Evolutionary conservation across 2,329 filamentous ascomycete species (phyloP).

Genomic region (Aspergillus udagawae): DNA sequence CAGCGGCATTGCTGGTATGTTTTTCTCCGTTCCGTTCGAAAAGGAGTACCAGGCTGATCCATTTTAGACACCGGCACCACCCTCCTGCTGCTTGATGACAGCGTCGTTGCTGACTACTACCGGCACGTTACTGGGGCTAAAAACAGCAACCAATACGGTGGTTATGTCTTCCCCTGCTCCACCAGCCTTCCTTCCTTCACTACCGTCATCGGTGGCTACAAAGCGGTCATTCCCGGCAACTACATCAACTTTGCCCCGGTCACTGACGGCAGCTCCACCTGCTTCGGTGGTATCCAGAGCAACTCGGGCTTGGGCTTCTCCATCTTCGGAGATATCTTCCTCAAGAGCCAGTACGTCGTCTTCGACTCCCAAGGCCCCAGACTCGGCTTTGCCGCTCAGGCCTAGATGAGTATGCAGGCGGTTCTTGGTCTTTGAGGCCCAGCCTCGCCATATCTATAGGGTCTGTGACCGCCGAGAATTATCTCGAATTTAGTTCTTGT

Average conservation of each 20-base stretch:
- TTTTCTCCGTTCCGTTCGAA: neutral
- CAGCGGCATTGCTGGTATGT: conserved; percentile 51
- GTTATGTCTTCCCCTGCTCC: conserved; percentile 53
- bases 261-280: conserved; percentile 41
- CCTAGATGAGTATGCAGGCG: conserved; percentile 13
- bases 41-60: neutral
- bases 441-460: neutral
- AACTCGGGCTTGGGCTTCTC: conserved; percentile 55
- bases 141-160: conserved; percentile 47
- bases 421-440: neutral
- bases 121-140: conserved; percentile 50
- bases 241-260: conserved; percentile 54
- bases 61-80: conserved; percentile 63
- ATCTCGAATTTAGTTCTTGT: neutral
- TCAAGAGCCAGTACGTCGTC: conserved; percentile 72
- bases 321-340: conserved; percentile 74
- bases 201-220: conserved; percentile 48
- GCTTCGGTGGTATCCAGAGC: conserved; percentile 74
- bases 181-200: conserved; percentile 51
- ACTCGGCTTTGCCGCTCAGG: conserved; percentile 47
- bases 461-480: neutral
- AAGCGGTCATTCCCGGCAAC: conserved; percentile 50
- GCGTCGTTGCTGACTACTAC: conserved; percentile 59
- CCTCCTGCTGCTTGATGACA: conserved; percentile 56
- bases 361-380: conserved; percentile 56